phyloP scores from a whole-genome alignment of 192 early-diverging fungal genomes.

The Spizellomyces punctatus region DNA sequence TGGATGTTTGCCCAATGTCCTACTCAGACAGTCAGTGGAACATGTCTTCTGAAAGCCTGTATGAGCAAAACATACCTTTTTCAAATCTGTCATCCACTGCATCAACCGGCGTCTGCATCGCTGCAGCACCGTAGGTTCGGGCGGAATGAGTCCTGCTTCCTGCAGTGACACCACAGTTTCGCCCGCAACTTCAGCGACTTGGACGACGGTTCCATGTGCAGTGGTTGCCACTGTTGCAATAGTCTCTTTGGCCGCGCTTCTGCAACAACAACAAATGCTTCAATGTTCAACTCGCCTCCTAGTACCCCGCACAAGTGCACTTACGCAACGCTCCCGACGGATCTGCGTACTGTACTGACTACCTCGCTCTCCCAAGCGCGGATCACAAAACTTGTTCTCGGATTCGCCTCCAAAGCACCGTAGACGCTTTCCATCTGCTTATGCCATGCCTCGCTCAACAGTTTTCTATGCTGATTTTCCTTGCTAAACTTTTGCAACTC shows the following conservation, averaged over 20 bases:
- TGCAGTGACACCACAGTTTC: conserved; percentile 25
- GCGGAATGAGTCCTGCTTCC: conserved; percentile 19
- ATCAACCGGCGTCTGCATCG: background rate
- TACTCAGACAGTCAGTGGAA: background rate
- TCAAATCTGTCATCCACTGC: conserved; percentile 11
- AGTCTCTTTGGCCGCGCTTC: conserved; percentile 8
- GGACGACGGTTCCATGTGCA: conserved; percentile 15
- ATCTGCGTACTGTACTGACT: conserved; percentile 10
- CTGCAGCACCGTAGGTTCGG: conserved; percentile 15
- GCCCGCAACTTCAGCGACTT: conserved; percentile 8
- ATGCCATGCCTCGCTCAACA: conserved; percentile 22
- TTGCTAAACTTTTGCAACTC: conserved; percentile 31
- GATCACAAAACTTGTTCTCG: conserved; percentile 16
- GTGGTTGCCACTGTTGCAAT: conserved; percentile 8
- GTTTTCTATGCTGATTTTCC: conserved; percentile 22
- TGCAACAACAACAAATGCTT: background rate
- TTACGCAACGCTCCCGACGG: conserved; percentile 25
- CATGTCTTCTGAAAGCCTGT: background rate
- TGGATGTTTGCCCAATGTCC: conserved; percentile 24
- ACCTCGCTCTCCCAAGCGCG: conserved; percentile 25
- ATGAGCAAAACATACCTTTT: conserved; percentile 3
- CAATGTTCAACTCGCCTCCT: background rate
- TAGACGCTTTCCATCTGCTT: conserved; percentile 19
- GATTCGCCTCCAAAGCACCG: conserved; percentile 9
- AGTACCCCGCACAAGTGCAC: background rate